Base-by-base conservation (phyloP, 1,284 basidiomycete genomes). In the Sporisorium scitamineum region DNA sequence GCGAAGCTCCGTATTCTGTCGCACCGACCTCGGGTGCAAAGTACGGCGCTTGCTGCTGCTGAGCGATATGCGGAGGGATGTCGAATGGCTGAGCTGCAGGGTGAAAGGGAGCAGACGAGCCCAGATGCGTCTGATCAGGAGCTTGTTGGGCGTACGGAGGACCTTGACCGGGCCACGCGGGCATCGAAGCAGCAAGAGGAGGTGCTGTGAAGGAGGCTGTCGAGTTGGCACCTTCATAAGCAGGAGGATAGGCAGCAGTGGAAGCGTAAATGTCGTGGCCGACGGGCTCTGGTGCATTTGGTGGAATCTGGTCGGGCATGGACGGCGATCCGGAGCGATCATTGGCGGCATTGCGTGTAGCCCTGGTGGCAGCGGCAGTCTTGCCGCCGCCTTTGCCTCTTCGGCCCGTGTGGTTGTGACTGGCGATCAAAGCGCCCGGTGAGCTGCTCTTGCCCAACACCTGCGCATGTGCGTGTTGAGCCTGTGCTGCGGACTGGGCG, bases 401-500 rank as follows among this genome's bases (percentile, higher is more conserved):
- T n/a, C 72, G 57, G 14, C 61, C 69, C 5, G 61, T 67, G 29
- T 78, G 76, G 22, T 75, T 78, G 54, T 70, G 64, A 32, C 64
- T 69, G 18, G 72, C 76, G 24, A 74, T 75, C 41, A 78, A 31
- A 1, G 61, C 61, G 44, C 65, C 72, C 0, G 76, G 71, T 13
- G 69, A 73, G 70, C 69, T 70, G 62, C 70, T 74, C 54, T 79
- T 79, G 56, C 76, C 75, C 10, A 79, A 39, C 3, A 82, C 80
- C 39, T 81, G 80, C 5, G 75, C 77, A 37, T 78, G 76, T 3
- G 80, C 80, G 24, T 80, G 77, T 47, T 82, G 81, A 22, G 69
- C 60, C 44, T 80, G 80, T 1, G 80, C 81, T 8, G 80, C 83
- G 2, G 80, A 80, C 22, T 87, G 87, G 26, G 88, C 87, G 9